Evolutionary conservation across 2,329 filamentous ascomycete genomes (phyloP).

Genomic region (Graphilbum ipis-grandicollis): DNA sequence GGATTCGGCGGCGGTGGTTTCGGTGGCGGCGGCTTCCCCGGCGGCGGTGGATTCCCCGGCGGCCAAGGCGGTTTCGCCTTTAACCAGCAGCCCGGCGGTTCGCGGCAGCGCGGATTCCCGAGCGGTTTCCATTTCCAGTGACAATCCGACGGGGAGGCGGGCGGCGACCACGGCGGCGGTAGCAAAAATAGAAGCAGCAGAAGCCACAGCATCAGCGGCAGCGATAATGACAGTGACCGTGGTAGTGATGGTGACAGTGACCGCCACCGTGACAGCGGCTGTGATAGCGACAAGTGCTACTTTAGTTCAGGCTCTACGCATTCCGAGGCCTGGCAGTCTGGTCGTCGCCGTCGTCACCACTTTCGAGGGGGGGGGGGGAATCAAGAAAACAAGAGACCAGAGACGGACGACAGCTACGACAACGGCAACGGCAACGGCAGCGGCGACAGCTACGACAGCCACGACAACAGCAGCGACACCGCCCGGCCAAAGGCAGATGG

Average conservation of each 20-base stretch:
- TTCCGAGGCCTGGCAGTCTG: not conserved
- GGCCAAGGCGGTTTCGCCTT: conserved; percentile 37
- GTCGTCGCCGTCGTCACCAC: not conserved
- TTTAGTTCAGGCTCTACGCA: not conserved
- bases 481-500: conserved; percentile 12
- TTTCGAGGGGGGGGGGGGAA: too few relatives aligned
- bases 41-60: conserved; percentile 24
- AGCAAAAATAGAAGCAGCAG: not conserved
- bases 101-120: conserved; percentile 18
- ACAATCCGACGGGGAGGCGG: conserved; percentile 22
- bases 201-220: not conserved
- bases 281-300: not conserved
- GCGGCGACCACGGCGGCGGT: conserved; percentile 10
- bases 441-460: not conserved
- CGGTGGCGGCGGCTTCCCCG: conserved; percentile 23
- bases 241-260: not conserved
- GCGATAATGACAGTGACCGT: not conserved
- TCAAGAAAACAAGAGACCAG: too few relatives aligned
- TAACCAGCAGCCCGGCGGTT: conserved; percentile 19
- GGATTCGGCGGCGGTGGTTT: conserved; percentile 31
- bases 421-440: conserved; percentile 14
- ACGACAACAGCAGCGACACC: conserved; percentile 11
- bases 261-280: not conserved
- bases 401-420: too few relatives aligned
- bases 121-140: conserved; percentile 28